A percentile compares a stretch with the other conserved stretches of the same genome.
These are phyloP conservation scores for Davidsoniella eucalypti DNA, from an alignment of 2,329 filamentous ascomycete species.

Conservation along the genomic window DNA sequence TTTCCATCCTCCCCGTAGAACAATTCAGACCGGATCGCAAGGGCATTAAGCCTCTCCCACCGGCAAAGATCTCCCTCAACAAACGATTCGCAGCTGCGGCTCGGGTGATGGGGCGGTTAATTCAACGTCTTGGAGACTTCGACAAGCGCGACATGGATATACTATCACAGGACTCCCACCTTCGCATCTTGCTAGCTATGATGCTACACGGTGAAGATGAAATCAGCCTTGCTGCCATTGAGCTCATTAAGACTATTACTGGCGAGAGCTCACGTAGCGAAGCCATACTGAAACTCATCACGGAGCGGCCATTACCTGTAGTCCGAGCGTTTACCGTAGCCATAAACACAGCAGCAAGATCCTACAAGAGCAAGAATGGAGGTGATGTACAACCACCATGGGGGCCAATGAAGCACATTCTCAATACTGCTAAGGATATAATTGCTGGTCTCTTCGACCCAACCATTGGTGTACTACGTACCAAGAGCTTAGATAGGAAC, in stretches of 20 bases:
- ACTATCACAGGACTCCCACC: constrained; percentile 50
- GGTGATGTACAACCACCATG: constrained; percentile 24
- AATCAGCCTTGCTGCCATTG: constrained; percentile 64
- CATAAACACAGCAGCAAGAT: constrained; percentile 20
- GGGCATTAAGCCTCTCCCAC: constrained; percentile 23
- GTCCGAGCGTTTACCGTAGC: constrained; percentile 27
- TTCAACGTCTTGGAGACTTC: constrained; percentile 69
- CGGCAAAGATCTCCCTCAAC: constrained; percentile 57
- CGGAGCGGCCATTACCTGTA: constrained; percentile 20
- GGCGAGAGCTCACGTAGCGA: constrained; percentile 40
- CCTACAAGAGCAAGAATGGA: constrained; percentile 10
- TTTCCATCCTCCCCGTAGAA: constrained; percentile 59
- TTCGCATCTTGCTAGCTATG: constrained; percentile 58
- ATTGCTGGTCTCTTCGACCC: constrained; percentile 40
- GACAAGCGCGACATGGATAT: constrained; percentile 48
- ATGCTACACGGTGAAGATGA: constrained; percentile 67
- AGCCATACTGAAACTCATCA: constrained; percentile 30
- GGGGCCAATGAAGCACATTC: constrained; percentile 39
- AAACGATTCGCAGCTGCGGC: constrained; percentile 40
- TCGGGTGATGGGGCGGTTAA: constrained; percentile 50
- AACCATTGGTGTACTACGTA: constrained; percentile 36
- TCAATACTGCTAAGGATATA: constrained; percentile 41
- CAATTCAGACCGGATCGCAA: constrained; percentile 44
- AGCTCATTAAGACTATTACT: constrained; percentile 70
- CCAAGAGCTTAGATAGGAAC: constrained; percentile 36